Percentiles rank a stretch among this genome's conserved stretches.
phyloP scores from a whole-genome alignment of 208 protist genomes.

The Trypanosoma theileri region DNA sequence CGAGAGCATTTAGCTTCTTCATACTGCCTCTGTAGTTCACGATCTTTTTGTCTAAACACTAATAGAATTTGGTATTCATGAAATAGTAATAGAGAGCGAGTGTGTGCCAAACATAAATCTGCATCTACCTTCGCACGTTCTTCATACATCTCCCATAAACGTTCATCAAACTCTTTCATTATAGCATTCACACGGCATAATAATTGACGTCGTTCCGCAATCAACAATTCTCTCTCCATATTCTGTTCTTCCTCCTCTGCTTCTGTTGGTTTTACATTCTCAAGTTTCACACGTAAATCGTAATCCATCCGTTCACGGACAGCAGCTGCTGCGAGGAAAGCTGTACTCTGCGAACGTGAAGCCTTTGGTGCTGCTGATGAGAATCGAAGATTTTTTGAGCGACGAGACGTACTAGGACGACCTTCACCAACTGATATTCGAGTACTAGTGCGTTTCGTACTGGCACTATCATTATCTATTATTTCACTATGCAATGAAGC shows the following conservation, averaged over 20 bases:
- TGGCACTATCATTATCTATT: neutral
- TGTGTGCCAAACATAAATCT: slow-evolving; percentile 93
- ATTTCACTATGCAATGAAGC: neutral
- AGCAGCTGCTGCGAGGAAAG: slow-evolving; percentile 39
- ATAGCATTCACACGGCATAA: slow-evolving; percentile 41
- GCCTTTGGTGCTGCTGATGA: slow-evolving; percentile 28
- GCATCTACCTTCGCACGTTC: slow-evolving; percentile 89
- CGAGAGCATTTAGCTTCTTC: slow-evolving; percentile 54
- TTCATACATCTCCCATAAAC: slow-evolving; percentile 69
- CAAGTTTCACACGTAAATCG: slow-evolving; percentile 76
- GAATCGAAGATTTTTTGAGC: slow-evolving; percentile 1
- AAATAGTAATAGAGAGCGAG: slow-evolving; percentile 92
- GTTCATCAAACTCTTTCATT: slow-evolving; percentile 73
- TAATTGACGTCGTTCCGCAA: slow-evolving; percentile 70
- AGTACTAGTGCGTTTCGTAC: neutral
- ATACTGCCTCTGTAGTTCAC: slow-evolving; percentile 66
- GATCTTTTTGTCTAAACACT: slow-evolving; percentile 92
- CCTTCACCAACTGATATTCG: neutral
- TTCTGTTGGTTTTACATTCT: slow-evolving; percentile 78
- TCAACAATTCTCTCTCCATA: slow-evolving; percentile 54
- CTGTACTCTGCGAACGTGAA: slow-evolving; percentile 36
- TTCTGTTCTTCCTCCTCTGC: slow-evolving; percentile 83
- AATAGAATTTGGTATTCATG: slow-evolving; percentile 94
- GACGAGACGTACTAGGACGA: neutral
- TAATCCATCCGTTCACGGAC: slow-evolving; percentile 81